Evolutionary conservation across 1,284 basidiomycete genomes (phyloP).

Genomic region (Sutorius eximius): DNA sequence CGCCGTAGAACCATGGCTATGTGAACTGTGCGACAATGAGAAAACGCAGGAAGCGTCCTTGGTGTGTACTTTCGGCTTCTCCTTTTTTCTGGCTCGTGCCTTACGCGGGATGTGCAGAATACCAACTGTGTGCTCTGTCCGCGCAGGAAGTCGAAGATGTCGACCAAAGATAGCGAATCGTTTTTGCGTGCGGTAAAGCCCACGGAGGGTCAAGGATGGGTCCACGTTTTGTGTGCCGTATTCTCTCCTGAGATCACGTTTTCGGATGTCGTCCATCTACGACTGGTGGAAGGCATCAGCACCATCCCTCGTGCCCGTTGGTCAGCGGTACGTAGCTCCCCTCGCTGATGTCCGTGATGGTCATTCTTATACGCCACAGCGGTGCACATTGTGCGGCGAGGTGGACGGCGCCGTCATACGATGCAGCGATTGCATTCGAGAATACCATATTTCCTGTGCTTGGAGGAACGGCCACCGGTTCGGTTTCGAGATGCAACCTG

Average conservation of each 20-base stretch:
- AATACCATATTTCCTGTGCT: constrained; percentile 90
- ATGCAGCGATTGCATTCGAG: constrained; percentile 79
- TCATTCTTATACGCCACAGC: constrained; percentile 37
- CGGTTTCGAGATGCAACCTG: constrained; percentile 87
- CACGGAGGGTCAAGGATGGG: constrained; percentile 93
- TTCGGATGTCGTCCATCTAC: constrained; percentile 70
- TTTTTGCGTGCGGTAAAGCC: constrained; percentile 87
- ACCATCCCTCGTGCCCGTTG: constrained; percentile 66
- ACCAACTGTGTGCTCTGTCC: constrained; percentile 77
- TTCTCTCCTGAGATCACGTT: constrained; percentile 85
- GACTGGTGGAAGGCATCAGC: constrained; percentile 85
- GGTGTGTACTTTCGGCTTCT: constrained; percentile 42
- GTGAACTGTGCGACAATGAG: constrained; percentile 83
- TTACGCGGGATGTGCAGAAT: constrained; percentile 45
- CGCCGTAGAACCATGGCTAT: constrained; percentile 72
- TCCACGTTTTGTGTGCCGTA: constrained; percentile 86
- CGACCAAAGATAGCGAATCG: constrained; percentile 54
- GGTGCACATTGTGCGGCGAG: constrained; percentile 63
- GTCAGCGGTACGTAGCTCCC: constrained; percentile 50
- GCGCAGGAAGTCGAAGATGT: constrained; percentile 52
- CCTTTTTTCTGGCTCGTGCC: not conserved
- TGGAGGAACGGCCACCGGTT: constrained; percentile 82
- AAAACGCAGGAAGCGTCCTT: constrained; percentile 74
- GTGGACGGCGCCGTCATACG: constrained; percentile 78
- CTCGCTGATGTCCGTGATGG: not conserved